Base-by-base conservation (phyloP, 2,329 filamentous ascomycete genomes). In the Colletotrichum endophyticum region DNA sequence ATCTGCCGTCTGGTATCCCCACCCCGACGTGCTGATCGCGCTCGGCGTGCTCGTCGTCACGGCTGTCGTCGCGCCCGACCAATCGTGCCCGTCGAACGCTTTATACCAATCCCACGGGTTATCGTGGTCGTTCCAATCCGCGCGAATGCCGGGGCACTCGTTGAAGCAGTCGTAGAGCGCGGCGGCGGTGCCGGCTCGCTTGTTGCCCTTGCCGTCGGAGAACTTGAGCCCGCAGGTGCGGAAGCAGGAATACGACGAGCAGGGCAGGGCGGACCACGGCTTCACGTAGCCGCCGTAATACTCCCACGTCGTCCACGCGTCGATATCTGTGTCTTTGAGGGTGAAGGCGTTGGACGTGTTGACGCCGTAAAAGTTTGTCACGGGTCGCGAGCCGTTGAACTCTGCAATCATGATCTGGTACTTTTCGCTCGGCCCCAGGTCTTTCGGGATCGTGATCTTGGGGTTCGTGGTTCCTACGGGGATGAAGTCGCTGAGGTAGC, bases 191-290 rank as follows among this genome's bases (percentile, higher is more conserved):
- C 70, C 62, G 19, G 59, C 62, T 25, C 44, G 66, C 62, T 32
- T 67, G n/a, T 72, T 72, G 32, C 70, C 62, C 3, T 72, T 15
- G 8, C 56, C 53, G 53, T 72, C 70, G 32, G 70, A 64, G 32
- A 61, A 72, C 13, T 44, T 67, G 11, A 72, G 70, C 36, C 70
- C 70, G 62, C 70, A 72, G 19, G 62, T 67, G 63, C 70, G 62
- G 63, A 15, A 72, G 63, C 70, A 72, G 27, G 22, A 7, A 62
- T 67, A 67, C 28, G 71, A 73, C 11, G 64, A 63, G 71, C 64
- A 73, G 28, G 64, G 64, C 5, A 73, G 56, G n/a, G 53, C 16
- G 16, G 61, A 22, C 64, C 64, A 69, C 27, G 71, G 71, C 36
- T 73, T 73, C 16, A 69, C 16, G 64, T 27, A 61, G 56, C 71